Conservation (phyloP, 345 rosid genomes). For the Atalantia buxifolia region DNA sequence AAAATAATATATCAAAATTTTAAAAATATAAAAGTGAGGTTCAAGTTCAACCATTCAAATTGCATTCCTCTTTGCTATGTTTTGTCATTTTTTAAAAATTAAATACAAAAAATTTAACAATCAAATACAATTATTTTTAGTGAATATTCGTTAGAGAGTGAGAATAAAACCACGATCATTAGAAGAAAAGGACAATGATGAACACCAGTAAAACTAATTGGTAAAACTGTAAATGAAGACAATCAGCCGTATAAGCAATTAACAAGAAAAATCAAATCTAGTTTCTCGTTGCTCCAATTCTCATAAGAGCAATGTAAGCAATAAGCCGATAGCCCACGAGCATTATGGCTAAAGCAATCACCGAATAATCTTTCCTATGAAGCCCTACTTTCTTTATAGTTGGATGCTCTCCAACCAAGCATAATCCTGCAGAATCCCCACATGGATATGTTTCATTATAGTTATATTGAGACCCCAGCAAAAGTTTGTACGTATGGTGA, state of each 20-base stretch:
- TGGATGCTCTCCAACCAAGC: constrained; percentile 42
- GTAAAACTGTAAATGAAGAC: background rate
- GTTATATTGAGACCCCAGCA: constrained; percentile 43
- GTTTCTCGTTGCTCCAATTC: constrained; percentile 30
- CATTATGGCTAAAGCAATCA: constrained; percentile 39
- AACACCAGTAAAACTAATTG: background rate
- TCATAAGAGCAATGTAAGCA: constrained; percentile 42
- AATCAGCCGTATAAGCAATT: background rate
- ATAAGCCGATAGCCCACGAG: constrained; percentile 37
- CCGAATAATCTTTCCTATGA: constrained; percentile 25
- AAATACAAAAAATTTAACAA: no score
- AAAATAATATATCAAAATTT: no score
- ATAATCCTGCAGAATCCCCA: constrained; percentile 7
- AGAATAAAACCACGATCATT: no score
- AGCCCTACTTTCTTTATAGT: constrained; percentile 36
- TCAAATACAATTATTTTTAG: no score
- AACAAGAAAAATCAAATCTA: background rate
- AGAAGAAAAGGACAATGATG: no score
- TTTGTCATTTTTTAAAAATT: no score
- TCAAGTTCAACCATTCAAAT: no score
- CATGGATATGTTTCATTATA: constrained; percentile 36
- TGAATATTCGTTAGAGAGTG: no score
- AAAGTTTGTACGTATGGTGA: constrained; percentile 41
- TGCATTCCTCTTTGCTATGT: no score
- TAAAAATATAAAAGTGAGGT: no score